Conservation (phyloP, 2,329 filamentous ascomycete genomes). For the Colletotrichum liaoningense region DNA sequence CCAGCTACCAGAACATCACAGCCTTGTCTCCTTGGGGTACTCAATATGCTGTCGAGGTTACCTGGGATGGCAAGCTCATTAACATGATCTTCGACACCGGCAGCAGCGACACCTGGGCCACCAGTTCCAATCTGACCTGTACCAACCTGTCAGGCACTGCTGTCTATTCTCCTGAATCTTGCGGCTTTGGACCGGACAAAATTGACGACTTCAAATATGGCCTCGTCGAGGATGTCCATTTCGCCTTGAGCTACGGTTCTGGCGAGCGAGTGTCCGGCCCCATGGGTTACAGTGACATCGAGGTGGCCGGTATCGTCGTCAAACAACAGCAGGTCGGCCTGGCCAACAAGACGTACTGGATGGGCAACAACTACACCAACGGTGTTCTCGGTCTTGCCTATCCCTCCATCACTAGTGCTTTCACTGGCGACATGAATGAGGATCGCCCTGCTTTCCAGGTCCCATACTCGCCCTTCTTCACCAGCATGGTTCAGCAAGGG, state of each 20-base stretch:
- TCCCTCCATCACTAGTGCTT: constrained; percentile 61
- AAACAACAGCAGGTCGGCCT: constrained; percentile 59
- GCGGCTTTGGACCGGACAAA: constrained; percentile 54
- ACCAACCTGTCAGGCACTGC: constrained; percentile 47
- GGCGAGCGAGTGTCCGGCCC: constrained; percentile 60
- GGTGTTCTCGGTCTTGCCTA: constrained; percentile 64
- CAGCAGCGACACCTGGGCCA: constrained; percentile 64
- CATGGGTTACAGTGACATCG: constrained; percentile 59
- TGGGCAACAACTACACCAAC: constrained; percentile 62
- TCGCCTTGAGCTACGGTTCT: constrained; percentile 60
- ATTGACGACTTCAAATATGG: constrained; percentile 54
- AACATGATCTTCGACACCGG: constrained; percentile 62
- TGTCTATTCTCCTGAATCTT: constrained; percentile 45
- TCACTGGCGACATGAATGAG: constrained; percentile 51
- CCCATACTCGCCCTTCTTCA: constrained; percentile 61
- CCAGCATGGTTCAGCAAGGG: constrained; percentile 59
- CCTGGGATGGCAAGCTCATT: constrained; percentile 51
- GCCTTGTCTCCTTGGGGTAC: constrained; percentile 52
- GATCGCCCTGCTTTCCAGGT: constrained; percentile 51
- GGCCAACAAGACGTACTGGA: constrained; percentile 62
- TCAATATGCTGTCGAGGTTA: constrained; percentile 54
- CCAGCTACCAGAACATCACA: constrained; percentile 50
- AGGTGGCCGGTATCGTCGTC: constrained; percentile 57
- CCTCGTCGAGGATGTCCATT: constrained; percentile 54
- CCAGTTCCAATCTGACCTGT: constrained; percentile 54